Percentiles rank a stretch among this genome's conserved stretches.
Evolutionary conservation across 768 basidiomycete genomes (phyloP).

Genomic region (Mycena belliarum): DNA sequence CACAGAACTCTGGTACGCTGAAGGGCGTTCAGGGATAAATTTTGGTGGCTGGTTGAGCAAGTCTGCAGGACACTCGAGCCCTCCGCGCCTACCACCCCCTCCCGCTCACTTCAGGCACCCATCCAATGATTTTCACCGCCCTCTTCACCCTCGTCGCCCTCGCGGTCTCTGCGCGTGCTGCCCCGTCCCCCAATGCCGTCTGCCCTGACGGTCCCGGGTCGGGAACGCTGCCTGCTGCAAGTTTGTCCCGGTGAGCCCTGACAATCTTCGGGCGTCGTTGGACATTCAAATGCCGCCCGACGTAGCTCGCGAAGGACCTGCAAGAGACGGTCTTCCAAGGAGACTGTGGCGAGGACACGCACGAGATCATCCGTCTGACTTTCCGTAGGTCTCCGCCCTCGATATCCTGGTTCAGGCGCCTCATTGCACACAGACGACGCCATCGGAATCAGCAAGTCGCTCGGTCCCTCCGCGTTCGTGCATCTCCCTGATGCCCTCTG

Average conservation of each 20-base stretch:
- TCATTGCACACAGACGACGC: conserved; percentile 4
- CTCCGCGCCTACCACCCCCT: too few species aligned
- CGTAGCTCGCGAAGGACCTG: background rate
- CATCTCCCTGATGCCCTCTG: too few species aligned
- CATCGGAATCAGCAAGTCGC: background rate
- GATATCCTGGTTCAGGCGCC: too few species aligned
- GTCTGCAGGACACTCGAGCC: background rate
- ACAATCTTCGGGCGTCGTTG: too few species aligned
- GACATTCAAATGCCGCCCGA: too few species aligned
- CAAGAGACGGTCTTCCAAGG: conserved; percentile 2
- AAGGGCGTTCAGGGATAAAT: background rate
- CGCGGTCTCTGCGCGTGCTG: background rate
- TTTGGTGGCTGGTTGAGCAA: background rate
- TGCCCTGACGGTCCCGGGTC: background rate
- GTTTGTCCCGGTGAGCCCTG: background rate
- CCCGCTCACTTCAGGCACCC: background rate
- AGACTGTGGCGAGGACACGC: conserved; percentile 3
- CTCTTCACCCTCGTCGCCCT: background rate
- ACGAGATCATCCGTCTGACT: background rate
- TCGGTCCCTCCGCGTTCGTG: background rate
- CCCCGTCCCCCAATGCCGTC: background rate
- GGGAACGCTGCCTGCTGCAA: background rate
- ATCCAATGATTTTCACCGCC: background rate
- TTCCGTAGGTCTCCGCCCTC: background rate
- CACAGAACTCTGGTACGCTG: too few species aligned